Base-by-base conservation (phyloP, 768 basidiomycete species). In the Lyophyllum shimeji region DNA sequence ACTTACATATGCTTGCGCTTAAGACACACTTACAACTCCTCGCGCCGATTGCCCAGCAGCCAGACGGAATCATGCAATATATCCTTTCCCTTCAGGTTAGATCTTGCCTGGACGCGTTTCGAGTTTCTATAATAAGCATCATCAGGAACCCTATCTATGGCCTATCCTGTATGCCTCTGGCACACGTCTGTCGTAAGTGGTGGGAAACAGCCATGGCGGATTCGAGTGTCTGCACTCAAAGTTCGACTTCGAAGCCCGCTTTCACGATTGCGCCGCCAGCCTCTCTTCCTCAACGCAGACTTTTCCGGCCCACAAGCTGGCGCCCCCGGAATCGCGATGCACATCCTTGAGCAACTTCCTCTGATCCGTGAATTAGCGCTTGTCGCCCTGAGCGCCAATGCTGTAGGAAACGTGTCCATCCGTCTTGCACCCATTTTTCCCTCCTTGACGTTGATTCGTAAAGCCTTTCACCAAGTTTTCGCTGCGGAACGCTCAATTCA, bases 131-230 rank as follows among this genome's bases (percentile, higher is more conserved):
- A 43, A 48, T 25, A 20, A 43, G 55, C 20, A 23, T 43, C 25
- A n/a, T 25, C 27, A 13, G 34, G n/a, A 23, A 4, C 7, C 37
- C 55, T 2, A 17, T 50, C 1, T 8, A 49, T 23, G 23, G 15
- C 17, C 29, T 56, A 24, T 23, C 13, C 24, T 52, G 56, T 40
- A 27, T 52, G n/a, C 21, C 21, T 15, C 8, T 57, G 27, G 52
- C 50, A 1, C 50, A 46, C 31, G 56, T 57, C 21, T 57, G 56
- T 37, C 56, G 37, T 20, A 31, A 21, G 18, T 57, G 56, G 56
- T 27, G 56, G n/a, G 29, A 52, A 40, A 40, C 47, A 15, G 31
- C 47, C 18, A 46, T 57, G 44, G 25, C 15, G 13, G 50, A 57
- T 46, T 44, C 56, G 12, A 20, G 27, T 17, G 25, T 46, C 40